Evolutionary conservation across 768 basidiomycete genomes (phyloP).

Genomic region (Rhizopogon vesiculosus): DNA sequence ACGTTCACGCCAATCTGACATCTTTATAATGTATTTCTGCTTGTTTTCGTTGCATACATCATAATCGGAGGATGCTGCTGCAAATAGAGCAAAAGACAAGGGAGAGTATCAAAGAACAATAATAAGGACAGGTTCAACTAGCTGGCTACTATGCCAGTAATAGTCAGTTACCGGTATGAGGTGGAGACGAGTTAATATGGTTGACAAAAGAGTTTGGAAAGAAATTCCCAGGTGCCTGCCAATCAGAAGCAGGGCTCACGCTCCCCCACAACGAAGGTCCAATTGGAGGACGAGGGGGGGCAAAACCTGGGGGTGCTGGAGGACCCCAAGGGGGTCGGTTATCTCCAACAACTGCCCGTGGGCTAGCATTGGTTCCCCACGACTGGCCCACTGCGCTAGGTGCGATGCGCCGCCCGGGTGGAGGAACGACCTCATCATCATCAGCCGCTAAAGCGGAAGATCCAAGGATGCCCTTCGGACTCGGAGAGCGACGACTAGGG

Average conservation of each 20-base stretch:
- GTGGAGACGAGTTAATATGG: conserved; percentile 47
- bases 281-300: conserved; percentile 30
- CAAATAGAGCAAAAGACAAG: conserved; percentile 23
- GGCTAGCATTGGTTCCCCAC: conserved; percentile 44
- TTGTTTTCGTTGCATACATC: conserved; percentile 19
- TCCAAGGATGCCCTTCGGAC: conserved; percentile 65
- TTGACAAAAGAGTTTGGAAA: conserved; percentile 44
- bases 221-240: conserved; percentile 46
- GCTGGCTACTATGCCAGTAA: conserved; percentile 11
- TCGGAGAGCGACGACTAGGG: conserved; percentile 44
- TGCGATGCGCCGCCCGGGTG: conserved; percentile 39
- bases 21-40: conserved; percentile 35
- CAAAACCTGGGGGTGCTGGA: conserved; percentile 32
- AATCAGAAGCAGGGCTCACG: conserved; percentile 36
- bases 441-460: conserved; percentile 76
- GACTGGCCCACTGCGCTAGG: conserved; percentile 39
- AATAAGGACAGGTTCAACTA: neutral
- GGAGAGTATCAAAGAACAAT: conserved; percentile 11
- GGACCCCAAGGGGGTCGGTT: conserved; percentile 44
- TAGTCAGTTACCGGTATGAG: conserved; percentile 27
- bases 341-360: conserved; percentile 37
- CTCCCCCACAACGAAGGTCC: conserved; percentile 39
- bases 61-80: conserved; percentile 12
- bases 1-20: conserved; percentile 14
- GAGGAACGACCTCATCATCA: conserved; percentile 72